Evolutionary conservation across 2,329 filamentous ascomycete species (phyloP).

Genomic region (Claviceps maximensis): DNA sequence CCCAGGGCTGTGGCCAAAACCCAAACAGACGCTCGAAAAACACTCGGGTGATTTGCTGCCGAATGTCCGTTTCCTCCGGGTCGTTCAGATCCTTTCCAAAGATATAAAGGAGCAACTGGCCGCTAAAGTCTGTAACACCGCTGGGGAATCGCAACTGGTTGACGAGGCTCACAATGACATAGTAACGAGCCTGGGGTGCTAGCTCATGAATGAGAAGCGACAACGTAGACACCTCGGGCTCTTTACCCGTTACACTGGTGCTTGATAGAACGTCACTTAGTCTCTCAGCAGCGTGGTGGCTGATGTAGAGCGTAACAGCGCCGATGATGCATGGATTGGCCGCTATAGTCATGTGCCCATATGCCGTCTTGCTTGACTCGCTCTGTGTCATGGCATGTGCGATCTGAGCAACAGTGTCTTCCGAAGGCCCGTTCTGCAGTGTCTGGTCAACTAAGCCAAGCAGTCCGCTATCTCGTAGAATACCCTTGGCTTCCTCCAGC

Average conservation of each 20-base stretch:
- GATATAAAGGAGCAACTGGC: conserved; percentile 67
- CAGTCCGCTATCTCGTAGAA: conserved; percentile 40
- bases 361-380: conserved; percentile 44
- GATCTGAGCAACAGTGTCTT: conserved; percentile 65
- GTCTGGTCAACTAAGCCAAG: conserved; percentile 47
- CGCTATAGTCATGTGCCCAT: conserved; percentile 52
- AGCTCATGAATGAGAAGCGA: conserved; percentile 66
- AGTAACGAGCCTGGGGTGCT: conserved; percentile 67
- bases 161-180: conserved; percentile 68
- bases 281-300: conserved; percentile 53
- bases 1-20: conserved; percentile 92
- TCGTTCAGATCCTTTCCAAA: conserved; percentile 65
- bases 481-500: conserved; percentile 47
- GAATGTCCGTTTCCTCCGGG: conserved; percentile 67
- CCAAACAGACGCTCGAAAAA: conserved; percentile 78
- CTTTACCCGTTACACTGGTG: conserved; percentile 29
- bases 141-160: conserved; percentile 90
- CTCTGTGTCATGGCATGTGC: conserved; percentile 56
- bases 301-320: conserved; percentile 72
- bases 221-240: conserved; percentile 54
- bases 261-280: conserved; percentile 45
- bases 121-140: conserved; percentile 85
- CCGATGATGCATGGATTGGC: conserved; percentile 64
- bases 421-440: conserved; percentile 47
- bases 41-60: conserved; percentile 81